Evolutionary conservation across 805 yeast species (phyloP).

Genomic region (Spathaspora gorwiae): DNA sequence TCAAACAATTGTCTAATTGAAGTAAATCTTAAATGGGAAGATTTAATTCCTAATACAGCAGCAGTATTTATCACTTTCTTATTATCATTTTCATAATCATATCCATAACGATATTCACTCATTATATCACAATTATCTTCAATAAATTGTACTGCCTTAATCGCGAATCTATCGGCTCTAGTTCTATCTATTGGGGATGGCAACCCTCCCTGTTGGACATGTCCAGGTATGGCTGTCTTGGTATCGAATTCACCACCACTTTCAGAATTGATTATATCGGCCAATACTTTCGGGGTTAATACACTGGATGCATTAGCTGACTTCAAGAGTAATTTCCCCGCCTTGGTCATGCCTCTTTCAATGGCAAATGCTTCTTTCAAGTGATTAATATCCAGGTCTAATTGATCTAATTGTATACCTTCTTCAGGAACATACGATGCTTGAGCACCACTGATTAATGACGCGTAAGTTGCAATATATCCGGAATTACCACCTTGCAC

Average conservation of each 20-base stretch:
- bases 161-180: constrained; percentile 83
- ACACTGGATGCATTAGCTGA: constrained; percentile 80
- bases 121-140: constrained; percentile 45
- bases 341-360: constrained; percentile 74
- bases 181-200: constrained; percentile 95
- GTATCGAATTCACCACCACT: constrained; percentile 77
- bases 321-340: constrained; percentile 83
- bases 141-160: constrained; percentile 82
- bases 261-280: constrained; percentile 78
- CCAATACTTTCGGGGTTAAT: constrained; percentile 75
- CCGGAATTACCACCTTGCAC: constrained; percentile 99
- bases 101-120: constrained; percentile 16
- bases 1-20: constrained; percentile 76
- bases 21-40: constrained; percentile 70
- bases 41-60: constrained; percentile 76
- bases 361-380: constrained; percentile 62
- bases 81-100: constrained; percentile 31
- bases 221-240: constrained; percentile 95
- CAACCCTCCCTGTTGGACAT: constrained; percentile 94
- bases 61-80: constrained; percentile 48
- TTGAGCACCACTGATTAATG: constrained; percentile 85
- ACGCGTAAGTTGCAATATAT: constrained; percentile 81
- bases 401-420: constrained; percentile 59
- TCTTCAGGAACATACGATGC: constrained; percentile 90
- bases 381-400: constrained; percentile 71